phyloP scores from a whole-genome alignment of 345 rosid genomes.

The Diplotaxis tenuifolia region DNA sequence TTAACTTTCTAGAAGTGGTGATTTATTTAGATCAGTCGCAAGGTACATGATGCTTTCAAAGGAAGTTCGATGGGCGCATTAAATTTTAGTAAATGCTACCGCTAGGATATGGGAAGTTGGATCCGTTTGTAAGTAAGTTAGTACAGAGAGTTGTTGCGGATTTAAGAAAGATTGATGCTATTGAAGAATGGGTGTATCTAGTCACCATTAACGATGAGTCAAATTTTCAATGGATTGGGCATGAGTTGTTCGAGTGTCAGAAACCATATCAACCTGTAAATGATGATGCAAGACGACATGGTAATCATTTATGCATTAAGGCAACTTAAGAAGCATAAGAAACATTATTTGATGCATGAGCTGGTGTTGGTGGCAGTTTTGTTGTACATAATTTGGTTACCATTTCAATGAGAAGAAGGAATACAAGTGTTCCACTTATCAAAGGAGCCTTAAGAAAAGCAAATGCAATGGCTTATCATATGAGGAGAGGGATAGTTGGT shows the following conservation, averaged over 20 bases:
- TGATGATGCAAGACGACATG: too few species aligned
- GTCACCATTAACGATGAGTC: background rate
- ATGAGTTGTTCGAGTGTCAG: background rate
- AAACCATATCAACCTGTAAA: background rate
- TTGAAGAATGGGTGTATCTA: background rate
- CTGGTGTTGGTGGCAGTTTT: background rate
- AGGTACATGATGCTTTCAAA: background rate
- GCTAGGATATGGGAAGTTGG: background rate
- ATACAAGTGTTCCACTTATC: background rate
- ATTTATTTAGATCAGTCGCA: background rate
- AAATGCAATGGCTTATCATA: background rate
- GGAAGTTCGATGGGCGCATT: background rate
- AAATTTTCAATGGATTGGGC: background rate
- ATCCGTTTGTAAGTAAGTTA: background rate
- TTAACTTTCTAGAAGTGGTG: background rate
- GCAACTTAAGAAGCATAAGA: background rate
- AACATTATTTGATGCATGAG: background rate
- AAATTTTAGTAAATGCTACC: background rate
- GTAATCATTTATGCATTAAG: background rate
- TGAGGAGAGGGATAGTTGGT: background rate
- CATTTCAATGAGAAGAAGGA: background rate
- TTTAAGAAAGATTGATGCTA: background rate
- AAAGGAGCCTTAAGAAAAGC: background rate
- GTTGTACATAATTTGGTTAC: background rate
- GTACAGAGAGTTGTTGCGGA: background rate